A percentile compares a stretch with the other conserved stretches of the same genome.
Evolutionary conservation across 2,329 filamentous ascomycete genomes (phyloP).

Genomic region (Aureobasidium sp.): DNA sequence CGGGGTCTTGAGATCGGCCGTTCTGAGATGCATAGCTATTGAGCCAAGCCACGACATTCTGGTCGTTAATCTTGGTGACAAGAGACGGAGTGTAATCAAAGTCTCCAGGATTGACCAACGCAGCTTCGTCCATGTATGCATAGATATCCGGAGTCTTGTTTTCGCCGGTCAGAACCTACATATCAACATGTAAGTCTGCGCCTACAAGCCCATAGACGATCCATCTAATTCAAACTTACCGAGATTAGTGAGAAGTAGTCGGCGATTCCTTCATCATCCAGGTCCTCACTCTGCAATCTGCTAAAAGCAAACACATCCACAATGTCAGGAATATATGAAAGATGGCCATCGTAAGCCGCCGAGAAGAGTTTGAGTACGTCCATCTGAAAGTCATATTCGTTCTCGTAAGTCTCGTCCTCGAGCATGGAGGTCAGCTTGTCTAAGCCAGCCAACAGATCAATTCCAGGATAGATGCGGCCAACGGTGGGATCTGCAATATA

Average conservation of each 20-base stretch:
- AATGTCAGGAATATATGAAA: constrained; percentile 33
- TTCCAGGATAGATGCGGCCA: constrained; percentile 31
- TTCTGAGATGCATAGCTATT: constrained; percentile 27
- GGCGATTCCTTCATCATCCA: background rate
- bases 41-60: constrained; percentile 29
- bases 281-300: constrained; percentile 4
- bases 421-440: constrained; percentile 30
- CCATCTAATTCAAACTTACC: background rate
- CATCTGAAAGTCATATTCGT: constrained; percentile 37
- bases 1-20: constrained; percentile 32
- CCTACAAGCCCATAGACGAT: background rate
- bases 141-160: constrained; percentile 32
- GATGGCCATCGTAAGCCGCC: constrained; percentile 37
- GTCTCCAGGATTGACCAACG: background rate
- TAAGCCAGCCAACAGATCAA: constrained; percentile 34
- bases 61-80: constrained; percentile 33
- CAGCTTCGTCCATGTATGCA: constrained; percentile 26
- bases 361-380: constrained; percentile 30
- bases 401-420: constrained; percentile 26
- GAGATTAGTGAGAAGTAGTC: background rate
- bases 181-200: background rate
- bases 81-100: constrained; percentile 29
- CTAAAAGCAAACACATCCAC: constrained; percentile 32
- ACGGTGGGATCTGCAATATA: constrained; percentile 31
- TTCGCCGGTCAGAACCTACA: constrained; percentile 31